Conservation (phyloP, 2,329 filamentous ascomycete genomes). For the Alternaria ethzedia region DNA sequence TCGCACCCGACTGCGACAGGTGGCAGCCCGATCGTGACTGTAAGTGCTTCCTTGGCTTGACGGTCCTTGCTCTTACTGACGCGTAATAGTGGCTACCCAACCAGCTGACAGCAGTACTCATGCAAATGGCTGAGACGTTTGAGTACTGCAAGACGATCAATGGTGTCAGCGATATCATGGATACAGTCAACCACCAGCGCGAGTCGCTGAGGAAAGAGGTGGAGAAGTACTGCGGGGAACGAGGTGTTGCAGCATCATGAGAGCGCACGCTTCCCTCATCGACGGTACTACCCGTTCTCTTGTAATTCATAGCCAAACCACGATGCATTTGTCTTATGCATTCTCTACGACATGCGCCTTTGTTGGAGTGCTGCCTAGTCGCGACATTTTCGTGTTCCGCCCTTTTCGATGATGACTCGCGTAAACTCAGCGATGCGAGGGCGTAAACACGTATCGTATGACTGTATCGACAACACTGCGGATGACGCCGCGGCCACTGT, state of each 20-base stretch:
- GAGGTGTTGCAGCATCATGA: constrained; percentile 50
- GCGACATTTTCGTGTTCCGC: constrained; percentile 27
- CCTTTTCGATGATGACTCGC: constrained; percentile 16
- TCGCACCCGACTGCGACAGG: constrained; percentile 79
- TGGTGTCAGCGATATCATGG: constrained; percentile 69
- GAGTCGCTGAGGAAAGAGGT: constrained; percentile 75
- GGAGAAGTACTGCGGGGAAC: constrained; percentile 73
- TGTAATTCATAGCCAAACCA: background rate
- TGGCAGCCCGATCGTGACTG: constrained; percentile 79
- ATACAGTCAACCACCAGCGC: constrained; percentile 67
- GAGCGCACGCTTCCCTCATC: background rate
- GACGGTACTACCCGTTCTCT: background rate
- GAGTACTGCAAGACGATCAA: constrained; percentile 54
- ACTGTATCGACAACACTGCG: background rate
- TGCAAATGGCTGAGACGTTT: constrained; percentile 70
- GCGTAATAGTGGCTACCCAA: constrained; percentile 72
- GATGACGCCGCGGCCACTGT: background rate
- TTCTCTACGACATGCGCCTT: background rate
- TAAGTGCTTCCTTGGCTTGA: constrained; percentile 26
- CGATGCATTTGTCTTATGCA: background rate
- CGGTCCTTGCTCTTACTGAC: constrained; percentile 4
- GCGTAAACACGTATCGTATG: constrained; percentile 8
- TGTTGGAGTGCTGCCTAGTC: background rate
- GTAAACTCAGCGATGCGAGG: background rate
- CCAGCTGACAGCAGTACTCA: constrained; percentile 76